Evolutionary conservation across 352 stramenopile genomes (phyloP), one percentile per base, ranked within the genome.

Genomic region (Phytophthora fragariaefolia): DNA sequence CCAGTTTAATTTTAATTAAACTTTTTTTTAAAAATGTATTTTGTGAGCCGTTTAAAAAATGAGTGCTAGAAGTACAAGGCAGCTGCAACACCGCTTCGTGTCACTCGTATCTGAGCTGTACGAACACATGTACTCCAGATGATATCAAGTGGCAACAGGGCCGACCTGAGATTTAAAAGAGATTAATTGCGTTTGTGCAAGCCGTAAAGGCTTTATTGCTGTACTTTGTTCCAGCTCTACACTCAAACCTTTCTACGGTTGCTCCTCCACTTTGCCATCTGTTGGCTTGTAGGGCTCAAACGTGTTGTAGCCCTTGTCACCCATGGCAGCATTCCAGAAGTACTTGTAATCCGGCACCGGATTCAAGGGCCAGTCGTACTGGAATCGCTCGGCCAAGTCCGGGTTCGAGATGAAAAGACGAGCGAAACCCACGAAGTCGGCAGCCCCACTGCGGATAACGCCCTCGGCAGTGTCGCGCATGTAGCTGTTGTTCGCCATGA

Each of bases 401-500:
- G 48, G 48, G 48, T 55, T 55, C 3, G 48, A 55, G 17, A 55
- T 55, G 27, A 55, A 55, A 6, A 55, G 27, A 13, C 48, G 17
- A 4, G 48, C 48, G 34, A 55, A 55, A n/a, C 48, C 48, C 27
- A 55, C 48, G 0, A 55, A 43, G 48, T 55, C 48, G 18, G 48
- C 48, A 9, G 48, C 27, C 9, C 48, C 48, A 10, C 48, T 55
- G 48, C 48, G 48, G 13, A 55, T 55, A 6, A 42, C 48, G 28
- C 48, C 48, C 12, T 55, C 48, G n/a, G 48, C 48, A 3, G 27
- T 42, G n/a, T 55, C 48, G n/a, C 48, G 48, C 9, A 27, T 55
- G 48, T 55, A 55, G 48, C 48, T 55, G 48, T 55, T 55, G 27
- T 55, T 55, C 3, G 48, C 48, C 26, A 55, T 55, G 48, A 55